Base-by-base conservation (phyloP, 768 basidiomycete genomes). In the Fomitopsis pulvina region DNA sequence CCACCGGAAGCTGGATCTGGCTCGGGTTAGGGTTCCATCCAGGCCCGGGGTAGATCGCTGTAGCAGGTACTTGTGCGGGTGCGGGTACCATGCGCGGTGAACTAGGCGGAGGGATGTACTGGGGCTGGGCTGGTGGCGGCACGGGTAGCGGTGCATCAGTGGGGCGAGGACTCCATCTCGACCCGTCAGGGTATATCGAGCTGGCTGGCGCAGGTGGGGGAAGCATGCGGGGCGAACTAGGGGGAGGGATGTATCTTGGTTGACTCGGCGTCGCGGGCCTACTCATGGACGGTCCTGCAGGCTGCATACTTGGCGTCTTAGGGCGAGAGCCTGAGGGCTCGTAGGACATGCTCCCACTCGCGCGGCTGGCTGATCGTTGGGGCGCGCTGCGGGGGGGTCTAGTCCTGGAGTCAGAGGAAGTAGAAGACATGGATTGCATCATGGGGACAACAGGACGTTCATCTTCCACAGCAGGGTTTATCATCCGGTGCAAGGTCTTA, bases 321-420 rank as follows among this genome's bases (percentile, higher is more conserved):
- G 38, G 27, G 25, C 42, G 42, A 16, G 24, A 28, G 24, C 25
- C 21, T 20, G 41, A 12, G 4, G 20, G 8, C 20, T 22, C 41
- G 41, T 41, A 41, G 25, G 4, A 11, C 41, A 41, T 41, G 41
- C 41, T 26, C 20, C 34, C 34, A 37, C 14, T 16, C 4, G 34
- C 34, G 18, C 54, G 54, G 32, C 51, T 55, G 44, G 54, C 52
- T 9, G 47, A 30, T 14, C 54, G 24, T 37, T 11, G 41, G 50
- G 37, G 46, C 52, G 2, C 53, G 47, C 7, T 37, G 14, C 34
- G 5, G 4, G 34, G 34, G 34, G 34, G 34, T 14, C 34, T 37
- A 50, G 48, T 4, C 49, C 41, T n/a, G 41, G 49, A 3, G 37
- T 18, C 34, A 4, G 14, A 37, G 4, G 34, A 37, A 4, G 34